Base-by-base conservation (phyloP, 2,329 filamentous ascomycete species). In the Xylariaceae sp. region DNA sequence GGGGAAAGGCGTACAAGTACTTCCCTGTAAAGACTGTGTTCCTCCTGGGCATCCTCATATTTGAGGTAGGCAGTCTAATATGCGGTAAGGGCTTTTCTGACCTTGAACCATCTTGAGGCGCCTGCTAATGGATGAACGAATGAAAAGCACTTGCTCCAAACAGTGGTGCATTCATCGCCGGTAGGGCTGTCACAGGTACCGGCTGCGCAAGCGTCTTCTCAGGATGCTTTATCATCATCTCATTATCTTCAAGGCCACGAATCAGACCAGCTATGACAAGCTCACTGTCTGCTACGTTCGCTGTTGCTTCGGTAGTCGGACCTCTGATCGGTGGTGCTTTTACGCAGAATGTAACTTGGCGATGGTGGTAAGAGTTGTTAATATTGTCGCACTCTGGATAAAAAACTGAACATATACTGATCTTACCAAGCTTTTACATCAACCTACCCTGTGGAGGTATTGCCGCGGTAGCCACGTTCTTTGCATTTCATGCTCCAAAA, bases 1-100 rank as follows among this genome's bases (percentile, higher is more conserved):
- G 65, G 63, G 70, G 70, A 39, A 75, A 75, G 39, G 61, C 62
- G 3, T 72, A 69, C 59, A 71, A 68, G 48, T 76, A 74, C 56
- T 54, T 52, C 34, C 45, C 42, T 11, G 41, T 48, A n/a, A 54
- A 52, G 32, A 37, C 37, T 16, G 47, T 41, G 17, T 54, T 44
- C 37, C 32, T 55, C 8, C 31, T 34, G 3, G 34, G 44, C 9
- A 49, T 56, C 15, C 36, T 36, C 34, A 36, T 48, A 18, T 49
- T 46, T 34, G 40, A 49, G 22, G 15, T 43, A 6, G 45, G 47
- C n/a, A 47, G 44, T 19, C 32, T 53, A 9, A 49, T 51, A 26
- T 49, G 41, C 31, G 48, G n/a, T n/a, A n/a, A n/a, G n/a, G n/a
- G n/a, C n/a, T n/a, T n/a, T n/a, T n/a, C n/a, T n/a, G n/a, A n/a